Base-by-base conservation (phyloP, 164 flowering plant genomes). In the Malania oleifera region DNA sequence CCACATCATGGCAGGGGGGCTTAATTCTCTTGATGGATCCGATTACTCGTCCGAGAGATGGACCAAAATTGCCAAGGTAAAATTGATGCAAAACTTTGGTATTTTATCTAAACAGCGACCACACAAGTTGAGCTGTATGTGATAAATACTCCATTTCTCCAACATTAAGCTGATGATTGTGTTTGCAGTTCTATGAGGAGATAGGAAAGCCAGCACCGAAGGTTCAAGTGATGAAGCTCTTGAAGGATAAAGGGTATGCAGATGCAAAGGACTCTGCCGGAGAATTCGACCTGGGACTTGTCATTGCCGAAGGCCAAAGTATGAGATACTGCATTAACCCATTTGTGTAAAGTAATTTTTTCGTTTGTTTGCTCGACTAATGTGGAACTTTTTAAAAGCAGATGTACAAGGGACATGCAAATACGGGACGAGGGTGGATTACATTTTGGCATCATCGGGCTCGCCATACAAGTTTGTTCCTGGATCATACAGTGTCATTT, bases 291-390 rank as follows among this genome's bases (percentile, higher is more conserved):
- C 71, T 97, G 0, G 96, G 88, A 0, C 97, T 93, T 49, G 76
- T 93, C 80, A 85, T 93, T 2, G 96, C 95, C 68, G 90, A 90
- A 83, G 99, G 99, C 74, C 97, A 93, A 70, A 86, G 99, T 93
- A 82, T 19, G 22, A 1, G 27, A 19, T n/a, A n/a, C n/a, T n/a
- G n/a, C n/a, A n/a, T n/a, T n/a, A n/a, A n/a, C n/a, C n/a, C n/a
- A n/a, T n/a, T n/a, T n/a, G n/a, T n/a, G n/a, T n/a, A n/a, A n/a
- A n/a, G n/a, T n/a, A n/a, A n/a, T 31, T 31, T 9, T 31, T 31
- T 31, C 37, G 9, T 31, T 31, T 28, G 11, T 8, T 22, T 5
- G 5, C 8, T 54, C 3, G 19, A 28, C 27, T 1, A 8, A 37
- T 18, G 14, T 2, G 3, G 12, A 17, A 17, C 6, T 56, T 54